These are phyloP conservation scores for Anisodus tanguticus DNA, from an alignment of 257 asterid species.

Conservation along the genomic window DNA sequence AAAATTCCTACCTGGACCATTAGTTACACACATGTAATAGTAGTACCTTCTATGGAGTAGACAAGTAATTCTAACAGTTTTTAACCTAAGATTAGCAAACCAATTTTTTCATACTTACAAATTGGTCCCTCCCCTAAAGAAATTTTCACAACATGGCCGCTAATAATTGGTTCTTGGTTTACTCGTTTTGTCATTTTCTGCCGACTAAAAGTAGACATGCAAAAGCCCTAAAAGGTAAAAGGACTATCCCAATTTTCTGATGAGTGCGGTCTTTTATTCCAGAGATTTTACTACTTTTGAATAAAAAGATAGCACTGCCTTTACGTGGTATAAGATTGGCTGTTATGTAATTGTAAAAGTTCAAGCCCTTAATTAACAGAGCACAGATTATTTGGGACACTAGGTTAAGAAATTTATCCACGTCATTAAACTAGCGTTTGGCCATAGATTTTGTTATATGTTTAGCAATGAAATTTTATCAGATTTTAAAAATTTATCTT, in stretches of 20 bases:
- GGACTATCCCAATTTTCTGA: background rate
- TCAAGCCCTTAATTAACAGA: too few relatives aligned
- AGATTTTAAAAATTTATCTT: too few relatives aligned
- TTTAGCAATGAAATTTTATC: too few relatives aligned
- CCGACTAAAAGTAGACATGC: conserved; percentile 29
- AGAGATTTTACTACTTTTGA: conserved; percentile 6
- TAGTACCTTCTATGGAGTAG: too few relatives aligned
- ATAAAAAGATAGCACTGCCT: background rate
- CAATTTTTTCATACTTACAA: background rate
- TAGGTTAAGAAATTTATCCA: too few relatives aligned
- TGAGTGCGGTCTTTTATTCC: background rate
- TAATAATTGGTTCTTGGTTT: background rate
- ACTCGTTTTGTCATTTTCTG: conserved; percentile 29
- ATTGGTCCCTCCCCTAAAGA: background rate
- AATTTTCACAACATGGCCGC: background rate
- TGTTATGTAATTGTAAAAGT: too few relatives aligned
- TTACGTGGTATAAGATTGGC: background rate
- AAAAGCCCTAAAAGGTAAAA: background rate
- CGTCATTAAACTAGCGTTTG: too few relatives aligned
- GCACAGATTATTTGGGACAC: too few relatives aligned
- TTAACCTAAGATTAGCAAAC: background rate
- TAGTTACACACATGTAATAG: too few relatives aligned
- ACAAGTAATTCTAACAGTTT: background rate
- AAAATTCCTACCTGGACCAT: too few relatives aligned
- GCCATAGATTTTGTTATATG: too few relatives aligned